Conservation (phyloP, 208 protist species). For the Crithidia fasciculata region DNA sequence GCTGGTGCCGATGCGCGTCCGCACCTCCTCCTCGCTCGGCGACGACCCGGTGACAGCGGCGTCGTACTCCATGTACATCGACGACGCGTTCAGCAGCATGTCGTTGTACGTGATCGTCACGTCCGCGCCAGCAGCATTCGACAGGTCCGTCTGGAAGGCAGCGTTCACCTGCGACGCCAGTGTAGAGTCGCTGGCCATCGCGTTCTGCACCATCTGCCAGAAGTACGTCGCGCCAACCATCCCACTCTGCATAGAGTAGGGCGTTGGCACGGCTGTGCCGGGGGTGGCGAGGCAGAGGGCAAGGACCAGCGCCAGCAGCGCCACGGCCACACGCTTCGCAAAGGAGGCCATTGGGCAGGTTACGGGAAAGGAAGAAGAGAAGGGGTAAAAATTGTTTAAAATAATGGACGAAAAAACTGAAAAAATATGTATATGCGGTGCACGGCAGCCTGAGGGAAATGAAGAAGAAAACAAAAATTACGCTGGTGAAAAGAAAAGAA, state of each 20-base stretch:
- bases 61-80: slow-evolving; percentile 9
- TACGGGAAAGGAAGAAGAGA: neutral
- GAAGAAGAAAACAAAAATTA: too few species aligned
- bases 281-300: slow-evolving; percentile 1
- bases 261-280: neutral
- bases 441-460: too few species aligned
- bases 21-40: slow-evolving; percentile 14
- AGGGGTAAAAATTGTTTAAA: neutral
- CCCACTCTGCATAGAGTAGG: neutral
- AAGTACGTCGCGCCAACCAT: slow-evolving; percentile 16
- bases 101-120: slow-evolving; percentile 3
- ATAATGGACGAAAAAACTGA: neutral
- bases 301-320: slow-evolving; percentile 7
- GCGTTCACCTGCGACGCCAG: neutral
- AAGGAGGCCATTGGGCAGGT: neutral
- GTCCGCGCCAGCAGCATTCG: neutral
- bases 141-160: neutral
- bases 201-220: neutral
- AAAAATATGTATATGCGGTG: neutral
- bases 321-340: neutral
- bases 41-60: neutral
- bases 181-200: neutral
- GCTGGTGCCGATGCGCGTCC: neutral
- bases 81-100: slow-evolving; percentile 6
- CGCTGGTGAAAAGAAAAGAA: too few species aligned